Percentiles rank a stretch among this genome's conserved stretches.
Evolutionary conservation across 2,329 filamentous ascomycete species (phyloP).

Genomic region (Annulohypoxylon truncatum): DNA sequence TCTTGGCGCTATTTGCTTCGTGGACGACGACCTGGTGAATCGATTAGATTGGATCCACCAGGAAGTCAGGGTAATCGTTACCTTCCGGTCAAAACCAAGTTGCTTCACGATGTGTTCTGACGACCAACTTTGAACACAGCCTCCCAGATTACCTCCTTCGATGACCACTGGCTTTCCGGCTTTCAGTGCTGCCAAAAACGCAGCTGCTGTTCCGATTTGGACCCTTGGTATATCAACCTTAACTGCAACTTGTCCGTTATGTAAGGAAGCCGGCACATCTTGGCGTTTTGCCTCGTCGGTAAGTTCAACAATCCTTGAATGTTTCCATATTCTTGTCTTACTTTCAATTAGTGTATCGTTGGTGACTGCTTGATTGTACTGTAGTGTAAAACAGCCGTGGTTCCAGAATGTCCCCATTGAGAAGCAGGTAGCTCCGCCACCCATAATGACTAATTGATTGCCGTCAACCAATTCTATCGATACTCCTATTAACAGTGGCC

Average conservation of each 20-base stretch:
- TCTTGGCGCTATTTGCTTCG: conserved; percentile 70
- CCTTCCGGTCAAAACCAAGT: conserved; percentile 71
- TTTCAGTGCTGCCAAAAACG: conserved; percentile 71
- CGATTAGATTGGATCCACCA: neutral
- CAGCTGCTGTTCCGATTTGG: conserved; percentile 61
- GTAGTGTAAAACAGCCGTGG: conserved; percentile 55
- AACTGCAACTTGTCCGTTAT: conserved; percentile 50
- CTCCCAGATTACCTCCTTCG: conserved; percentile 72
- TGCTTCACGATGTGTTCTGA: conserved; percentile 72
- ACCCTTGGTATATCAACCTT: conserved; percentile 62
- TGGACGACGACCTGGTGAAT: conserved; percentile 75
- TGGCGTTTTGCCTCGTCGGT: conserved; percentile 23
- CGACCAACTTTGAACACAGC: conserved; percentile 75
- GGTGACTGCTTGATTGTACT: conserved; percentile 7
- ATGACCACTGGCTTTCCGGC: conserved; percentile 73
- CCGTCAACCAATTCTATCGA: conserved; percentile 62
- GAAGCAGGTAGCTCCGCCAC: conserved; percentile 89
- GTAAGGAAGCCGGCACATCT: neutral
- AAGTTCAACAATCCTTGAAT: conserved; percentile 39
- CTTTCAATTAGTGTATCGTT: neutral
- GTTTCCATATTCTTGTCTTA: conserved; percentile 26
- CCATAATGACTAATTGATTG: conserved; percentile 70
- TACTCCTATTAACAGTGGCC: conserved; percentile 79
- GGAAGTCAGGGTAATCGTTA: conserved; percentile 49
- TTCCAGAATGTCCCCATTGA: conserved; percentile 92